Evolutionary conservation across 805 yeast species (phyloP), one percentile per base, ranked within the genome.

Genomic region (Suhomyces pyralidae): DNA sequence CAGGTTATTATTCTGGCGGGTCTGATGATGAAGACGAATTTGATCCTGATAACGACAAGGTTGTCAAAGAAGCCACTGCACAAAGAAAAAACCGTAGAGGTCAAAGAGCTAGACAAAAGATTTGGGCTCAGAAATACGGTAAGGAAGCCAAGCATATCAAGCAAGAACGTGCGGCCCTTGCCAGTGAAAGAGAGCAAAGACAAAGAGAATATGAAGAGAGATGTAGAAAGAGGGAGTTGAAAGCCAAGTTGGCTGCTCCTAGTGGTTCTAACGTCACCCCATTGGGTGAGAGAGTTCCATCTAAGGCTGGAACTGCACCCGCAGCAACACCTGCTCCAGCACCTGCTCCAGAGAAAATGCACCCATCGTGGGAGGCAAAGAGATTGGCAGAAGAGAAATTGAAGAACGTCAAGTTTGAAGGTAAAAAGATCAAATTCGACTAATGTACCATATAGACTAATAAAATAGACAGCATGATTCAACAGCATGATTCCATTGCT

Each of bases 321-420:
- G 51, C 53, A 10, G 38, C 56, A 22, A 46, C 22, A 9, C 44
- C 52, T 1, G 53, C 52, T 4, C 46, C 45, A 14, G 57, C 49
- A 8, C 52, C 24, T 4, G 22, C 24, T 17, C 24, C 26, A 7
- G 54, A 50, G 30, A 52, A 54, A 38, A 52, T 88, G 58, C 99
- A 94, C 81, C 99, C 99, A n/a, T 94, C 99, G 2, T 94, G 99
- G 99, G 85, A 82, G 61, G 99, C 99, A 20, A 89, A 88, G 74
- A 83, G 81, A 73, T 70, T 80, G 57, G 88, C 84, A 25, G 87
- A 88, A 63, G 88, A 86, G 59, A 81, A 82, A 49, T 66, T 76
- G 57, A 81, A 83, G 70, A 81, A 82, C 52, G 84, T 79, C 47
- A 83, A 85, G 65, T 91, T 91, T 65, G 68, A 76, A 49, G 99